phyloP scores from a whole-genome alignment of 2,329 filamentous ascomycete species.

The Neocatenulostroma microsporum region DNA sequence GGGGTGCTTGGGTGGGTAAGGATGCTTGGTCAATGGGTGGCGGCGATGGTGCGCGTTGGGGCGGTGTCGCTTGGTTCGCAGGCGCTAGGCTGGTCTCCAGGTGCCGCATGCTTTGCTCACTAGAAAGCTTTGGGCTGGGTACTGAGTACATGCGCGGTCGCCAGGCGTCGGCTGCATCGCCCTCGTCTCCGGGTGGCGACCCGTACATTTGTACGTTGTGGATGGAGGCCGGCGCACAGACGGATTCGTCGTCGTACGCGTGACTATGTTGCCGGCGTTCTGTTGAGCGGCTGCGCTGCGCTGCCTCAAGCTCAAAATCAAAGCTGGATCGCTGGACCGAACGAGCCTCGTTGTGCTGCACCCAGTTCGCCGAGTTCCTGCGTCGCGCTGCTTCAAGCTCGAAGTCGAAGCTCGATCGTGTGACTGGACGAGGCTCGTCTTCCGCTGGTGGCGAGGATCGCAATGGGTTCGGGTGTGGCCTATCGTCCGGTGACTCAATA shows the following conservation, averaged over 20 bases:
- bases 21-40: too few relatives aligned
- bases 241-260: neutral
- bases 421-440: neutral
- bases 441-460: neutral
- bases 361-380: too few relatives aligned
- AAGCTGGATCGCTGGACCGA: too few relatives aligned
- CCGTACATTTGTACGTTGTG: conserved; percentile 21
- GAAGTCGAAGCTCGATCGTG: neutral
- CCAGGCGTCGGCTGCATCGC: conserved; percentile 10
- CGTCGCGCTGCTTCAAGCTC: neutral
- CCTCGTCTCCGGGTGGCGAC: conserved; percentile 3
- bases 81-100: too few relatives aligned
- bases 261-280: too few relatives aligned
- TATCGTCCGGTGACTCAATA: neutral
- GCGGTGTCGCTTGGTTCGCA: too few relatives aligned
- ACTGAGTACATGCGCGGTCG: conserved; percentile 15
- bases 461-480: conserved; percentile 2
- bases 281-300: too few relatives aligned
- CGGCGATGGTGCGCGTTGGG: too few relatives aligned
- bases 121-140: too few relatives aligned
- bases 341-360: too few relatives aligned
- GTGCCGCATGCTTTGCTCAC: conserved; percentile 9
- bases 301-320: too few relatives aligned
- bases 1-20: too few relatives aligned
- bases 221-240: conserved; percentile 11